Percentiles rank a stretch among this genome's conserved stretches.
phyloP scores from a whole-genome alignment of 2,329 filamentous ascomycete species.

The Samsoniella hepiali region DNA sequence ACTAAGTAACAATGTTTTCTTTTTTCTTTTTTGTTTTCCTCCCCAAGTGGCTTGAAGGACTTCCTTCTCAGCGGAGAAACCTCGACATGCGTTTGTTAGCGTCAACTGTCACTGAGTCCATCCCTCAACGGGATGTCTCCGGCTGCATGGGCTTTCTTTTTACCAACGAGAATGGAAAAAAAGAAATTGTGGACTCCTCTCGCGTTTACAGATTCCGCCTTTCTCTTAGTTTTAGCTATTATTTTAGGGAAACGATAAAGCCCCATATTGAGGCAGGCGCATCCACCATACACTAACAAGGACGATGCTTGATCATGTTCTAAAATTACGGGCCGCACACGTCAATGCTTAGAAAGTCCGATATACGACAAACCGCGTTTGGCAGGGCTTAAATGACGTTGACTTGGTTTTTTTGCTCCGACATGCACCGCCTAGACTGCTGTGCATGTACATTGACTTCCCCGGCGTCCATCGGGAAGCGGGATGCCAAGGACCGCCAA shows the following conservation, averaged over 20 bases:
- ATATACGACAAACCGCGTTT: slow-evolving; percentile 8
- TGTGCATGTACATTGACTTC: neutral
- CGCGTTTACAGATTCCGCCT: neutral
- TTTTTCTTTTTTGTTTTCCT: no score
- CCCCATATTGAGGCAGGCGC: neutral
- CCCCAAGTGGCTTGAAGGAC: neutral
- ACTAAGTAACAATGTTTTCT: neutral
- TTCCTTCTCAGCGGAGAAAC: neutral
- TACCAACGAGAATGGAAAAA: neutral
- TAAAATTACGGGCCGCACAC: slow-evolving; percentile 9
- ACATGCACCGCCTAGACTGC: neutral
- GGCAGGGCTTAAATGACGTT: slow-evolving; percentile 3
- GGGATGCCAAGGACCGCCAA: neutral
- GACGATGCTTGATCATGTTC: neutral
- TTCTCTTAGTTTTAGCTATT: neutral
- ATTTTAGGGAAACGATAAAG: neutral
- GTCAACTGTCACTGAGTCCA: neutral
- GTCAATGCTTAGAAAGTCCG: neutral
- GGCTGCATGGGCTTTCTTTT: neutral
- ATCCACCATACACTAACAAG: neutral
- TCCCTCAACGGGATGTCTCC: neutral
- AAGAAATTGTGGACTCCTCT: neutral
- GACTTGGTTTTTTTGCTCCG: neutral
- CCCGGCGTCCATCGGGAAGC: slow-evolving; percentile 2
- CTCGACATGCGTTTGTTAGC: neutral